These are phyloP conservation scores for Clavispora asparagi DNA, from an alignment of 805 yeast species.

Conservation along the genomic window DNA sequence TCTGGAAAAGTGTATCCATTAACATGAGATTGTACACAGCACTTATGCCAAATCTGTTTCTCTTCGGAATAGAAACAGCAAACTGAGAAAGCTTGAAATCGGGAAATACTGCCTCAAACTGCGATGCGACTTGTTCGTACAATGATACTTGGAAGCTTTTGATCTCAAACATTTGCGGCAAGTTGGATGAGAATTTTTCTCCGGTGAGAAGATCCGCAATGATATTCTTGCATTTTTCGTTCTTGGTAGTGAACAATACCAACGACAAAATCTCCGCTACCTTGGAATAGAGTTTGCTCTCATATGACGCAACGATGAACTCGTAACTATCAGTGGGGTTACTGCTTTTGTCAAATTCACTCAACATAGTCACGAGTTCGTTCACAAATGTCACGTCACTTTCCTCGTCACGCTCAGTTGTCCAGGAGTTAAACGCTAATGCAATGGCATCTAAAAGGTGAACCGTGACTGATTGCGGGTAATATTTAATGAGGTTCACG, in stretches of 20 bases:
- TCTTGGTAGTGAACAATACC: conserved; percentile 55
- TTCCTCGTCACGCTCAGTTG: conserved; percentile 50
- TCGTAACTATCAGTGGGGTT: conserved; percentile 13
- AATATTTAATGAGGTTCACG: conserved; percentile 45
- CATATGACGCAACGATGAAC: conserved; percentile 42
- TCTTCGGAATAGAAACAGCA: conserved; percentile 37
- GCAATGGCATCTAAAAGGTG: conserved; percentile 70
- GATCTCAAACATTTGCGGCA: conserved; percentile 34
- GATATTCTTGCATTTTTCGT: conserved; percentile 32
- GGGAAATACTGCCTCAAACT: conserved; percentile 49
- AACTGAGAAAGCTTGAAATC: conserved; percentile 46
- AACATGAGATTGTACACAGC: conserved; percentile 55
- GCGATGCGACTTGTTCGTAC: conserved; percentile 39
- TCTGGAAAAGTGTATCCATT: conserved; percentile 54
- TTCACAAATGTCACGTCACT: conserved; percentile 45
- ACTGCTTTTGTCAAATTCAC: conserved; percentile 8
- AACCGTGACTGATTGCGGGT: conserved; percentile 60
- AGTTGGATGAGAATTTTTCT: conserved; percentile 26
- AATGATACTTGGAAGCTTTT: conserved; percentile 43
- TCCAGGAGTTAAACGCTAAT: conserved; percentile 74
- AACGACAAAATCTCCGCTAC: conserved; percentile 74
- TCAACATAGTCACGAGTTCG: conserved; percentile 27
- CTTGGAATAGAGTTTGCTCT: conserved; percentile 55
- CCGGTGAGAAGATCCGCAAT: conserved; percentile 41
- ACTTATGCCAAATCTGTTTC: conserved; percentile 47